These are phyloP conservation scores for Cladophialophora chaetospira DNA, from an alignment of 2,329 filamentous ascomycete genomes.

Conservation along the genomic window DNA sequence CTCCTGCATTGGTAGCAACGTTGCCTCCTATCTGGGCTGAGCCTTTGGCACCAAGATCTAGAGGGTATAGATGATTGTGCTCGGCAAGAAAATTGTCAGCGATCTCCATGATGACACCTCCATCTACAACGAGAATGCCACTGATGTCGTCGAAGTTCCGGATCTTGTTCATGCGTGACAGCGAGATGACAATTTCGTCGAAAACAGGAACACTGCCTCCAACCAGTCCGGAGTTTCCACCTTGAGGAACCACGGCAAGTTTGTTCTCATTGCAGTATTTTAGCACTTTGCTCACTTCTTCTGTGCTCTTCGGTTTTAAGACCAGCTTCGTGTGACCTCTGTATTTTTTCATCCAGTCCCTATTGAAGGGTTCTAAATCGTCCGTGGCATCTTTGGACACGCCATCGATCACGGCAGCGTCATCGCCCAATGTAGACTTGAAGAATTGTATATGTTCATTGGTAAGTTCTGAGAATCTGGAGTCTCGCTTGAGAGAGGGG, in stretches of 20 bases:
- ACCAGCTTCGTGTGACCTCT: conserved; percentile 85
- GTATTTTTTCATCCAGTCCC: conserved; percentile 99
- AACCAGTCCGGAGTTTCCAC: conserved; percentile 93
- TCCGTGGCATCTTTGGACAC: conserved; percentile 71
- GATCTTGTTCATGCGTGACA: conserved; percentile 87
- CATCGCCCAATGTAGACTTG: conserved; percentile 73
- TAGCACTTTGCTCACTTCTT: conserved; percentile 87
- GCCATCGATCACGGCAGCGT: conserved; percentile 81
- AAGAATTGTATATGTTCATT: conserved; percentile 81
- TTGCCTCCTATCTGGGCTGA: conserved; percentile 97
- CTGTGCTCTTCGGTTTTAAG: conserved; percentile 78
- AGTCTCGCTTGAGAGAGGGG: conserved; percentile 77
- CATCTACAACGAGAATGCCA: conserved; percentile 85
- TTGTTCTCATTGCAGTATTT: conserved; percentile 93
- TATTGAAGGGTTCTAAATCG: conserved; percentile 90
- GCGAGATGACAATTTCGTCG: conserved; percentile 94
- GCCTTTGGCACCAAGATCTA: conserved; percentile 97
- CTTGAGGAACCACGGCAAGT: conserved; percentile 93
- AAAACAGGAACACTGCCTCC: conserved; percentile 96
- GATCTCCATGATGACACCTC: conserved; percentile 85
- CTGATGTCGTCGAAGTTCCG: conserved; percentile 91
- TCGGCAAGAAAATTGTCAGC: conserved; percentile 85
- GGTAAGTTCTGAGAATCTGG: conserved; percentile 69
- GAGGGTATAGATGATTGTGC: conserved; percentile 83
- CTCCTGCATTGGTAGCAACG: conserved; percentile 92